phyloP scores from a whole-genome alignment of 129 eudicot genomes.

The Logfia minima region DNA sequence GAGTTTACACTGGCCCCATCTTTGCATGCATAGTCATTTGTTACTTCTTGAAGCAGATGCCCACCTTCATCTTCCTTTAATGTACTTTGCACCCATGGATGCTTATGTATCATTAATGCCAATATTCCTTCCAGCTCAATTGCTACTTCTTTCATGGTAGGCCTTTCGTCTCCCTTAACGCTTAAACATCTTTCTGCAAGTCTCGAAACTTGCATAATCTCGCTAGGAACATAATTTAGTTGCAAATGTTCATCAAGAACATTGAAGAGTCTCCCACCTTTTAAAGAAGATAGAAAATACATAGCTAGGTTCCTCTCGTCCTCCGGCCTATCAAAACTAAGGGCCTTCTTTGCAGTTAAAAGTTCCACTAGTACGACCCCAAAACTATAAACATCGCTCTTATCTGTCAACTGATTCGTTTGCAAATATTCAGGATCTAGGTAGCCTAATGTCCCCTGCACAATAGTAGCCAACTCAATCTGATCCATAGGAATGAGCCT shows the following conservation, averaged over 20 bases:
- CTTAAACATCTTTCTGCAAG: slow-evolving; percentile 34
- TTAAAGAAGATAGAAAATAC: slow-evolving; percentile 33
- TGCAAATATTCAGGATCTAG: slow-evolving; percentile 53
- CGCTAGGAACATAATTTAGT: slow-evolving; percentile 20
- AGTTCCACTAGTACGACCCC: slow-evolving; percentile 50
- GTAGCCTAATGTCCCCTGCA: slow-evolving; percentile 52
- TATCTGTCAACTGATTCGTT: slow-evolving; percentile 45
- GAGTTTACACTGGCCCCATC: background rate
- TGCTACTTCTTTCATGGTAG: slow-evolving; percentile 44
- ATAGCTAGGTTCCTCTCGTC: slow-evolving; percentile 37
- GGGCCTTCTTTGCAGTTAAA: slow-evolving; percentile 34
- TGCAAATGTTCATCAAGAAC: slow-evolving; percentile 27
- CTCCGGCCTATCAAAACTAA: slow-evolving; percentile 43
- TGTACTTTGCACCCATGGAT: slow-evolving; percentile 34
- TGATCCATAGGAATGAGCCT: slow-evolving; percentile 44
- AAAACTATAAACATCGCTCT: slow-evolving; percentile 54
- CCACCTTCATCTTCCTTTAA: slow-evolving; percentile 23
- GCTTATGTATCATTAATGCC: slow-evolving; percentile 29
- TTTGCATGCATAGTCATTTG: background rate
- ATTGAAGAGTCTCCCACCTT: slow-evolving; percentile 21
- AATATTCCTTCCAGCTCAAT: slow-evolving; percentile 36
- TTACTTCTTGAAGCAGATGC: slow-evolving; percentile 26
- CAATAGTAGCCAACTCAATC: slow-evolving; percentile 40
- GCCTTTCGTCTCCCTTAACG: slow-evolving; percentile 40
- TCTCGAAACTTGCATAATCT: slow-evolving; percentile 25